A percentile compares a stretch with the other conserved stretches of the same genome.
Evolutionary conservation across 75 land plant species (phyloP).

Genomic region (Pinus albicaulis): DNA sequence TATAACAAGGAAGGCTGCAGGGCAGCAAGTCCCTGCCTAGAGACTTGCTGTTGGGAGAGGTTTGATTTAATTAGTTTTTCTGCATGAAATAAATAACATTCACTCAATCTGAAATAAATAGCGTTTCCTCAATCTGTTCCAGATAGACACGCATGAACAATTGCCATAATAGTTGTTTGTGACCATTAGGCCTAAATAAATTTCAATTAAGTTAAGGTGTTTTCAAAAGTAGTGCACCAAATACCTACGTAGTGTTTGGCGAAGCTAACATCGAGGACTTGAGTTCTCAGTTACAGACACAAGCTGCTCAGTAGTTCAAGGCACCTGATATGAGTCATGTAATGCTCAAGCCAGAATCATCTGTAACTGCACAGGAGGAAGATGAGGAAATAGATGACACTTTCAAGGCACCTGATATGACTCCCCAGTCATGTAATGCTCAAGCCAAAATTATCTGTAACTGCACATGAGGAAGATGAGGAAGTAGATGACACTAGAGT

Average conservation of each 20-base stretch:
- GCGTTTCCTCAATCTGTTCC: no score
- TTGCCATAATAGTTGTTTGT: no score
- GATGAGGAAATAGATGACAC: no score
- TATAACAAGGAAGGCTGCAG: no score
- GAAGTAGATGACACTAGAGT: constrained; percentile 83
- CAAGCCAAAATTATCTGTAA: constrained; percentile 43
- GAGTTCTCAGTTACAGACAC: constrained; percentile 77
- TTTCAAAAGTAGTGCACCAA: constrained; percentile 80
- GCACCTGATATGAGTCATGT: constrained; percentile 54
- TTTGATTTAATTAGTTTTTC: no score
- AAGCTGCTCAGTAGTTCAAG: constrained; percentile 80
- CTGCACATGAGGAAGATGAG: constrained; percentile 26
- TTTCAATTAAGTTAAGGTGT: no score
- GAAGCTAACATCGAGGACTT: constrained; percentile 87
- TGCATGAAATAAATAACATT: no score
- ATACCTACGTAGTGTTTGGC: constrained; percentile 79
- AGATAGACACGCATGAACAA: no score
- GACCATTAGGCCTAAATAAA: no score
- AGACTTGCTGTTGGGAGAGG: no score
- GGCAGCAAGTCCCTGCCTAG: no score
- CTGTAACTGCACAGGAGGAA: constrained; percentile 21
- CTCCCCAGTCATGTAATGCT: constrained; percentile 37
- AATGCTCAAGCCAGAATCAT: constrained; percentile 44
- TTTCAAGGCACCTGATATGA: constrained; percentile 69
- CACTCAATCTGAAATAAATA: no score